These are phyloP conservation scores for Brassica napus DNA, from an alignment of 345 rosid genomes.

Conservation along the genomic window DNA sequence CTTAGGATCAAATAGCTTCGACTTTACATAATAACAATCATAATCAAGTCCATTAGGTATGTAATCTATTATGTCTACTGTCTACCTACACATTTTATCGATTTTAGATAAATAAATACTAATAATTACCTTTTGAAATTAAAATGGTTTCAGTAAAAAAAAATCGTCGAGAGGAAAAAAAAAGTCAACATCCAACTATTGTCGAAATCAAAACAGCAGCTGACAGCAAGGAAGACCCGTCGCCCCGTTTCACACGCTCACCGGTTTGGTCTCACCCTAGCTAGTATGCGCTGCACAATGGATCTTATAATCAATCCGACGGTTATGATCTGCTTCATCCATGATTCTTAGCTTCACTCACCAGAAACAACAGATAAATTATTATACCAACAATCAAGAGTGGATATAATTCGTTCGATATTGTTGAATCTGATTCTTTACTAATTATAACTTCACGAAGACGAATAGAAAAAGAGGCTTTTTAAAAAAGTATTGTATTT, in stretches of 20 bases:
- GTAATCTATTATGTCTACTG: constrained; percentile 31
- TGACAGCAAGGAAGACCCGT: constrained; percentile 40
- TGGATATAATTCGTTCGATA: constrained; percentile 27
- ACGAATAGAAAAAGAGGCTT: constrained; percentile 1
- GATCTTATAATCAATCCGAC: constrained; percentile 19
- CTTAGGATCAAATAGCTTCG: constrained; percentile 24
- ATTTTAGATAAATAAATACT: not conserved
- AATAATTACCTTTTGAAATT: not conserved
- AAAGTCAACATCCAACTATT: constrained; percentile 42
- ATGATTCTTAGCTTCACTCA: constrained; percentile 34
- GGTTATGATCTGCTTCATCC: constrained; percentile 18
- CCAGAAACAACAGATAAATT: constrained; percentile 15
- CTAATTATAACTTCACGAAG: constrained; percentile 20
- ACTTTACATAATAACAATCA: constrained; percentile 34
- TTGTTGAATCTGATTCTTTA: constrained; percentile 30
- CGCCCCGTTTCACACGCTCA: constrained; percentile 27
- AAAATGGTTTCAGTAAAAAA: not conserved
- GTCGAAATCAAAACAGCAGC: constrained; percentile 41
- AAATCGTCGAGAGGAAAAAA: not conserved
- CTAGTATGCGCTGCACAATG: constrained; percentile 25
- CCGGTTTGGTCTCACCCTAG: constrained; percentile 25
- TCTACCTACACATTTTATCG: constrained; percentile 31
- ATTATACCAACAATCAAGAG: constrained; percentile 4
- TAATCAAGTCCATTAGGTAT: constrained; percentile 29
- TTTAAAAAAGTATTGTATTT: not conserved